These are phyloP conservation scores for Alternaria metachromatica DNA, from an alignment of 2,329 filamentous ascomycete species.

Conservation along the genomic window DNA sequence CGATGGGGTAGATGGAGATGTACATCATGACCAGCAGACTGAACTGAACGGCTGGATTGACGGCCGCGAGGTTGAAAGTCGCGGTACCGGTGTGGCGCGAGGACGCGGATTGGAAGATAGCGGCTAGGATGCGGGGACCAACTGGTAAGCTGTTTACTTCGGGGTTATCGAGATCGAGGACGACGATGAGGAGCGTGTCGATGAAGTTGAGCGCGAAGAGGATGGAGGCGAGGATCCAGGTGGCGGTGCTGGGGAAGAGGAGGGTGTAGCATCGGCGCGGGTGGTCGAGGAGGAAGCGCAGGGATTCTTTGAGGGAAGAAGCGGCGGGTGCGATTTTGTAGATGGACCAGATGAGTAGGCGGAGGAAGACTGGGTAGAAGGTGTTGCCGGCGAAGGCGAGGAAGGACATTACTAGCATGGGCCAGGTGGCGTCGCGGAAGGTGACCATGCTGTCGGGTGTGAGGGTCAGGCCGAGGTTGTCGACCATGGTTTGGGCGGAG, in stretches of 20 bases:
- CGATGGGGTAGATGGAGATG: constrained; percentile 94
- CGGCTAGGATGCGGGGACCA: constrained; percentile 80
- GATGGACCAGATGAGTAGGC: constrained; percentile 85
- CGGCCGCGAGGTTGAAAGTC: constrained; percentile 74
- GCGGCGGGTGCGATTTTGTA: constrained; percentile 70
- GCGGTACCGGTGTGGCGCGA: constrained; percentile 92
- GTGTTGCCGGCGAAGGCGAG: constrained; percentile 95
- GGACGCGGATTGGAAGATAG: constrained; percentile 86
- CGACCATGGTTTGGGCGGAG: constrained; percentile 86
- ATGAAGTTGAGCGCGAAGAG: constrained; percentile 80
- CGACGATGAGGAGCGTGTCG: constrained; percentile 88
- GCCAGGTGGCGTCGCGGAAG: constrained; percentile 78
- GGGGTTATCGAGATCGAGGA: constrained; percentile 81
- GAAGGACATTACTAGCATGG: constrained; percentile 79
- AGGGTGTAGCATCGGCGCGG: constrained; percentile 95
- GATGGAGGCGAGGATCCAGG: constrained; percentile 94
- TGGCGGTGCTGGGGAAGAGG: constrained; percentile 86
- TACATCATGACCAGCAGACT: constrained; percentile 99
- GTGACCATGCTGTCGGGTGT: constrained; percentile 94
- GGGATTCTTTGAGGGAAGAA: constrained; percentile 83
- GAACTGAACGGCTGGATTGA: constrained; percentile 91
- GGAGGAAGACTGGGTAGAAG: constrained; percentile 93
- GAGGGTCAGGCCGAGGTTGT: constrained; percentile 89
- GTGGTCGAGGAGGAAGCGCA: constrained; percentile 90
- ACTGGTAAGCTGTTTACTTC: constrained; percentile 72